Evolutionary conservation across 163 green algal species (phyloP), one percentile per base, ranked within the genome.

Genomic region (Prototheca cutis): DNA sequence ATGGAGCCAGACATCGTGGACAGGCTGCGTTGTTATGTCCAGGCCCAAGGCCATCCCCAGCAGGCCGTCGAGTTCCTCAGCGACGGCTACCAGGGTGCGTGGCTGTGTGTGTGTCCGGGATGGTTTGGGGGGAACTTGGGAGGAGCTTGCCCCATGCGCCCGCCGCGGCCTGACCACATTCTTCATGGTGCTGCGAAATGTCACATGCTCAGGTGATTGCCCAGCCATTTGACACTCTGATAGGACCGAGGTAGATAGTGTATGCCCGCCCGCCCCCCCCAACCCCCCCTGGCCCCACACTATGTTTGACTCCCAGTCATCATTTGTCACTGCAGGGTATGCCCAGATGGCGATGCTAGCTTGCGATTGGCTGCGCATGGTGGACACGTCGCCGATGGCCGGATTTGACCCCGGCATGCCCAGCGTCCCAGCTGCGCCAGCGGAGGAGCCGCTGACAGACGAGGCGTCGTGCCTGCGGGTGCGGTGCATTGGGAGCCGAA

Each of bases 331-430:
- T n/a, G 56, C 75, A 87, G 80, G 83, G 21, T 87, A 85, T 48
- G 83, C 77, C 4, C 83, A 90, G 57, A 90, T 90, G 83, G 80
- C 76, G 19, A 80, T 67, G 55, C 67, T 89, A 23, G 73, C 85
- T 48, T 84, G 77, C 62, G 59, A 76, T 18, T 92, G 84, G 84
- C 67, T 79, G 47, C 59, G 62, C 19, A 71, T 83, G 13, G 63
- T 66, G 31, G 51, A 62, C n/a, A n/a, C n/a, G n/a, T n/a, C n/a
- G n/a, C n/a, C n/a, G n/a, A n/a, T n/a, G n/a, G n/a, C n/a, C n/a
- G n/a, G n/a, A n/a, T n/a, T n/a, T n/a, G n/a, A n/a, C n/a, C n/a
- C n/a, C n/a, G n/a, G n/a, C n/a, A n/a, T n/a, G n/a, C n/a, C n/a
- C n/a, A n/a, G n/a, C n/a, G n/a, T n/a, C n/a, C n/a, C n/a, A n/a